Evolutionary conservation across 2,329 filamentous ascomycete species (phyloP), one percentile per base, ranked within the genome.

Genomic region (Phaeophleospora eucalypticola): DNA sequence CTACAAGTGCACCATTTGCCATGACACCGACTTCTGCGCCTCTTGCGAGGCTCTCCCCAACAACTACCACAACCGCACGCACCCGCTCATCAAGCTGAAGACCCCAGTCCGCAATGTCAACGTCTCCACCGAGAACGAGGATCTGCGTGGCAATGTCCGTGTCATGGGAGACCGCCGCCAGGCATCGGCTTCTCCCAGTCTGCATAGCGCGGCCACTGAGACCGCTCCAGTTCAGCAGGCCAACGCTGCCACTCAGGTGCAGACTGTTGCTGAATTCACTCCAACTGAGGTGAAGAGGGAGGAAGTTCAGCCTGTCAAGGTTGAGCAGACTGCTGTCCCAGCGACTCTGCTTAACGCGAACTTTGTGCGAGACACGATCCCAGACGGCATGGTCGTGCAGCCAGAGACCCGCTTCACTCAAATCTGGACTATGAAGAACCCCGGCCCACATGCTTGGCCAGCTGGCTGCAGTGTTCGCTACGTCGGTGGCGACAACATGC

Each of bases 1-100:
- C 54, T 98, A 93, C 80, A 98, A 98, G 81, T 98, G 93, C 65
- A 88, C 91, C 43, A 85, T 98, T 46, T 98, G 93, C 75, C 79
- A 94, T 63, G 90, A 98, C 66, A 85, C 85, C 27, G 93, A 98
- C 70, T 95, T 96, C 74, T 98, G 93, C 67, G 88, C 87, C 64
- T 86, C 81, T 64, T 98, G 93, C 71, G 94, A 98, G 72, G 89
- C 91, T 40, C 83, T 83, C 60, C 93, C 93, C 6, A 76, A 76
- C 54, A 91, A 94, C 68, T 75, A 73, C 17, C 93, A 98, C 75
- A 96, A 97, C 75, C 84, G 83, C 68, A 95, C 90, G n/a, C 93
- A 98, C 62, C 93, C 93, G 20, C 75, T 98, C 59, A 89, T 98
- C 75, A 96, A 95, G 74, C 89, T 98, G 76, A 95, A 89, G 78